Percentiles rank a stretch among this genome's conserved stretches.
These are phyloP conservation scores for Yamadazyma jaroonii DNA, from an alignment of 1,139 yeast genomes.

Conservation along the genomic window DNA sequence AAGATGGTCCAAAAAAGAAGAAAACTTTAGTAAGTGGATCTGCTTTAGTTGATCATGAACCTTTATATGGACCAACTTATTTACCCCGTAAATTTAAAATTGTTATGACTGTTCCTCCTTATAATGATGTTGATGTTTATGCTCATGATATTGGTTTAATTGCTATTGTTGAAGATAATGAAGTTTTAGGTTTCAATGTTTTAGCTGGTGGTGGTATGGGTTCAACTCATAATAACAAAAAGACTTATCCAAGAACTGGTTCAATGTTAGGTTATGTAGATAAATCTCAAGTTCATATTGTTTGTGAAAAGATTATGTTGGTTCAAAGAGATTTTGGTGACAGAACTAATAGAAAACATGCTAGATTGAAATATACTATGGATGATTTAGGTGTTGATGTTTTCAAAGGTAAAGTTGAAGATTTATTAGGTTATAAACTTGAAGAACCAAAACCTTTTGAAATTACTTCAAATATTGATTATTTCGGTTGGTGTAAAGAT, in stretches of 20 bases:
- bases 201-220: slow-evolving; percentile 99
- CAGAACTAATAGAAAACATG: slow-evolving; percentile 95
- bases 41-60: slow-evolving; percentile 82
- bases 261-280: slow-evolving; percentile 77
- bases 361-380: slow-evolving; percentile 94
- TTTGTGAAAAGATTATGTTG: slow-evolving; percentile 88
- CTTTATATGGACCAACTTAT: slow-evolving; percentile 81
- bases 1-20: slow-evolving; percentile 75
- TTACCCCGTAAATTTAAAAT: slow-evolving; percentile 95
- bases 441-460: slow-evolving; percentile 68
- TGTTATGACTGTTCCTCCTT: slow-evolving; percentile 94
- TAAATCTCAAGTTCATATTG: slow-evolving; percentile 66
- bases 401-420: slow-evolving; percentile 79
- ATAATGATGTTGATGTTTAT: slow-evolving; percentile 94
- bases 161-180: slow-evolving; percentile 74
- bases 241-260: slow-evolving; percentile 95
- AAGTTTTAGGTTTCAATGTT: slow-evolving; percentile 75
- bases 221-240: slow-evolving; percentile 91
- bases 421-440: slow-evolving; percentile 72
- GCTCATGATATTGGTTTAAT: slow-evolving; percentile 93
- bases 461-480: slow-evolving; percentile 85
- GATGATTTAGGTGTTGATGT: slow-evolving; percentile 88
- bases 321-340: slow-evolving; percentile 96
- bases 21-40: slow-evolving; percentile 86
- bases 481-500: slow-evolving; percentile 92